These are phyloP conservation scores for Auriscalpium microsporum DNA, from an alignment of 768 basidiomycete species.

Conservation along the genomic window DNA sequence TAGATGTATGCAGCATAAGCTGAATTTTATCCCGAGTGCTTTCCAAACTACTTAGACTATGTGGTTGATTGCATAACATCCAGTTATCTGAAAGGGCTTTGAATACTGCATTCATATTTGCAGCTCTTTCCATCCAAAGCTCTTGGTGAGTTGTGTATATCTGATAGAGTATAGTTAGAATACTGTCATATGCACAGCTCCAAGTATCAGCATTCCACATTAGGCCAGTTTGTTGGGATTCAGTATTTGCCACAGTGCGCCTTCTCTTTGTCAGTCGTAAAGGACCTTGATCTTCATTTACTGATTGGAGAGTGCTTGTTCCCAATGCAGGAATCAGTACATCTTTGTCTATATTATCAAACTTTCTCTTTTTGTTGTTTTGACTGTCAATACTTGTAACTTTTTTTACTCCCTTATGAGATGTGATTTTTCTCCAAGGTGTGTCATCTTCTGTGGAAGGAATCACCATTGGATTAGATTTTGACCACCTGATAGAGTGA, in stretches of 20 bases:
- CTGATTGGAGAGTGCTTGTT: not conserved
- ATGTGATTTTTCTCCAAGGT: not conserved
- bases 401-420: not conserved
- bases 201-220: not conserved
- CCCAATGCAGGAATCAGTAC: not conserved
- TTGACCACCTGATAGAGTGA: not conserved
- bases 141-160: not conserved
- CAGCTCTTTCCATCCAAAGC: not conserved
- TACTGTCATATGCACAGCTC: conserved; percentile 8
- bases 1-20: not conserved
- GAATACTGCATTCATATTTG: not conserved
- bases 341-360: not conserved
- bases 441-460: not conserved
- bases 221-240: not conserved
- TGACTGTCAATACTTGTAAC: not conserved
- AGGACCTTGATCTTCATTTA: not conserved
- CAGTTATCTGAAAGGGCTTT: not conserved
- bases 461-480: not conserved
- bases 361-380: not conserved
- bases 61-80: no score
- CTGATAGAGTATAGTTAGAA: not conserved
- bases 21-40: not conserved
- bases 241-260: not conserved
- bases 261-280: not conserved
- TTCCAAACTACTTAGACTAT: not conserved